Percentiles rank a stretch among this genome's conserved stretches.
Evolutionary conservation across 1,284 basidiomycete genomes (phyloP).

Genomic region (Blastosporella zonata): DNA sequence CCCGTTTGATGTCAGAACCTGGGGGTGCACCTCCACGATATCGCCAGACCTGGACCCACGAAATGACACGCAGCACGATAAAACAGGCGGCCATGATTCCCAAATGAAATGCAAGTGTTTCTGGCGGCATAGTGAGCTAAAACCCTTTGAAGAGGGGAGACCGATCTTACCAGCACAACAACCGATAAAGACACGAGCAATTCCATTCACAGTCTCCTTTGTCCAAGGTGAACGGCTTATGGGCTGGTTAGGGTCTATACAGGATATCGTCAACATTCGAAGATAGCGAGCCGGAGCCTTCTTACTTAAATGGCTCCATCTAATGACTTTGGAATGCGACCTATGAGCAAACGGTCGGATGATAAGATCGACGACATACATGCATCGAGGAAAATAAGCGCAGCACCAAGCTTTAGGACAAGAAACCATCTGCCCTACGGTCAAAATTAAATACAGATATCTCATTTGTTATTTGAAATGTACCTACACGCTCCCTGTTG

Average conservation of each 20-base stretch:
- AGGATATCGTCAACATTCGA: not conserved
- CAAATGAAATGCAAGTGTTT: conserved; percentile 69
- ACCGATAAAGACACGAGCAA: conserved; percentile 58
- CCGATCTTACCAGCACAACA: conserved; percentile 52
- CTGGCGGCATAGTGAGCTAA: conserved; percentile 32
- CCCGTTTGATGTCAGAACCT: conserved; percentile 52
- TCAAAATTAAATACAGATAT: not conserved
- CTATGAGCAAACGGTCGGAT: not conserved
- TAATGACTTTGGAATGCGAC: conserved; percentile 50
- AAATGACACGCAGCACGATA: conserved; percentile 43
- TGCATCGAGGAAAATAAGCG: conserved; percentile 62
- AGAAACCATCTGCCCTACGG: conserved; percentile 54
- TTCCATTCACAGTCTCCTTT: conserved; percentile 43
- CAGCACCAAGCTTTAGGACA: conserved; percentile 53
- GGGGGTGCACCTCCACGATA: conserved; percentile 16
- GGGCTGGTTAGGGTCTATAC: conserved; percentile 35
- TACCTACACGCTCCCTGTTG: conserved; percentile 22
- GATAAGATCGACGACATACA: conserved; percentile 43
- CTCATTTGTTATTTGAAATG: not conserved
- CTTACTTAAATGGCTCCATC: conserved; percentile 70
- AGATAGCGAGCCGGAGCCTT: not conserved
- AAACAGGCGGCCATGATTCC: conserved; percentile 61
- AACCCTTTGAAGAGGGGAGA: not conserved
- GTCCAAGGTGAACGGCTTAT: conserved; percentile 43
- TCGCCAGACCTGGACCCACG: conserved; percentile 32